Conservation (phyloP, 805 yeast genomes). For the Osmozyma mogii region DNA sequence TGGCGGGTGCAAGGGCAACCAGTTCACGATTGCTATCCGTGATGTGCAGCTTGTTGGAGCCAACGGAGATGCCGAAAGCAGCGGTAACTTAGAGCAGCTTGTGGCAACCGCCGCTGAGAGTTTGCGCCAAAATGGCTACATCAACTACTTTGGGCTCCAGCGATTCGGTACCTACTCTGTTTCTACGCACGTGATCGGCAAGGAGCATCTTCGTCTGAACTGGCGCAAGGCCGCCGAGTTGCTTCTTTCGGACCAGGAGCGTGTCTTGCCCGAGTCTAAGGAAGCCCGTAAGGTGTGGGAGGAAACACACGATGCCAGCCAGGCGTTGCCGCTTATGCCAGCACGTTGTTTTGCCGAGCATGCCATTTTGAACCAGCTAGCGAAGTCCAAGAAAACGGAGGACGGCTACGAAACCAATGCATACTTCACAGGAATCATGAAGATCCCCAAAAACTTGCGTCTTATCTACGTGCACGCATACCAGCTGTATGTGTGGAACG, state of each 20-base stretch:
- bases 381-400: constrained; percentile 40
- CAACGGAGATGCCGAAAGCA: constrained; percentile 17
- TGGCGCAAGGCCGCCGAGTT: constrained; percentile 78
- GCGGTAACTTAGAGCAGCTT: constrained; percentile 37
- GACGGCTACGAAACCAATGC: constrained; percentile 40
- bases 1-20: constrained; percentile 87
- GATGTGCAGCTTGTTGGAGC: constrained; percentile 48
- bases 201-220: constrained; percentile 55
- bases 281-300: constrained; percentile 83
- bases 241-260: constrained; percentile 76
- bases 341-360: constrained; percentile 79
- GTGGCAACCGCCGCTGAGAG: constrained; percentile 49
- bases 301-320: constrained; percentile 55
- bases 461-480: constrained; percentile 97
- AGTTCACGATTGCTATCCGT: constrained; percentile 77
- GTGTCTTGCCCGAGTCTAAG: constrained; percentile 72
- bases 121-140: constrained; percentile 63
- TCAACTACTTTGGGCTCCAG: constrained; percentile 97
- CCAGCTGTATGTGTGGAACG: constrained; percentile 93
- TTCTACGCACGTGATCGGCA: constrained; percentile 85
- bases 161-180: constrained; percentile 93
- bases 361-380: constrained; percentile 56
- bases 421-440: constrained; percentile 75
- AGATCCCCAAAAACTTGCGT: constrained; percentile 85
- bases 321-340: constrained; percentile 75